Evolutionary conservation across 257 asterid genomes (phyloP).

Genomic region (Nicotiana undulata): DNA sequence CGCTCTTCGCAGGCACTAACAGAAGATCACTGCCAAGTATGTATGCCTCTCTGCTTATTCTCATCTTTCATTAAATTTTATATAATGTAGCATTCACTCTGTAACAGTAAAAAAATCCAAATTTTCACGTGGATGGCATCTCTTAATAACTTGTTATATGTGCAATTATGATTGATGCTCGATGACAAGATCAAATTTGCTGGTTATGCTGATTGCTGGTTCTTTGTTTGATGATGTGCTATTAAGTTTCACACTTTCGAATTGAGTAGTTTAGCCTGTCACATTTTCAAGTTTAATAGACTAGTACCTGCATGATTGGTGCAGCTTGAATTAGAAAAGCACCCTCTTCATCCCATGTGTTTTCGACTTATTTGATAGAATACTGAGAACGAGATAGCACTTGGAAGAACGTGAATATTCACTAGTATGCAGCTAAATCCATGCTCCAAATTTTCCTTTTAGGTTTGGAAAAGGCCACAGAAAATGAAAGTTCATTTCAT

Average conservation of each 20-base stretch:
- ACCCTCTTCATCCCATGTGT: background rate
- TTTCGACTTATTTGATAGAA: background rate
- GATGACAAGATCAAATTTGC: background rate
- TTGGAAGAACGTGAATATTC: background rate
- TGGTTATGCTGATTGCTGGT: background rate
- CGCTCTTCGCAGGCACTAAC: conserved; percentile 68
- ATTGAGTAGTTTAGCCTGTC: background rate
- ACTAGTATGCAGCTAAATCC: background rate
- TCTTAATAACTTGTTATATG: background rate
- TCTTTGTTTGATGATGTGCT: background rate
- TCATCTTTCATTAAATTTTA: background rate
- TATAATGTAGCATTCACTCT: background rate
- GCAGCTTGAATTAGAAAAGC: background rate
- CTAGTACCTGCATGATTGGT: background rate
- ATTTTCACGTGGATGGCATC: background rate
- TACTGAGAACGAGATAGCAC: background rate
- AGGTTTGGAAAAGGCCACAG: background rate
- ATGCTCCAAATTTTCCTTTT: background rate
- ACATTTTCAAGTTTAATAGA: background rate
- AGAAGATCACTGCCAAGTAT: conserved; percentile 88
- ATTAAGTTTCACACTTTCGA: background rate
- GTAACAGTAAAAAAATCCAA: background rate
- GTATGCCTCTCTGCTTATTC: conserved; percentile 3
- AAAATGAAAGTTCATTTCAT: background rate
- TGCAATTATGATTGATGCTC: background rate